Evolutionary conservation across 495 filamentous ascomycete genomes (phyloP), one percentile per base, ranked within the genome.

Genomic region (Podospora pseudopauciseta): DNA sequence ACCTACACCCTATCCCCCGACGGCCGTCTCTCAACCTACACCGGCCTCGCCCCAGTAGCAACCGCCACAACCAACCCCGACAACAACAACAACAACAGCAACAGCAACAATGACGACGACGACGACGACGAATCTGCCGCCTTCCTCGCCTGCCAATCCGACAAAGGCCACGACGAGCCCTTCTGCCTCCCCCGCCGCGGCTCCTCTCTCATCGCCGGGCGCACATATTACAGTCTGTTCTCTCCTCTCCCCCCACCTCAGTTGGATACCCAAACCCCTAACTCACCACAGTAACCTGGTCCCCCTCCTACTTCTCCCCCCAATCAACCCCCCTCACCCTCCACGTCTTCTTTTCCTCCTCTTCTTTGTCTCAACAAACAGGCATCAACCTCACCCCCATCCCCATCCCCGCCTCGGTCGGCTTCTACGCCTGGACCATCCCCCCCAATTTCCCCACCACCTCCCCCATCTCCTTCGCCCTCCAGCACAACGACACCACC

Each of bases 251-350:
- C 65, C 5, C 23, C 23, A 27, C 57, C 56, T 39, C 11, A 23
- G 23, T 23, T 23, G 23, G 23, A 23, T 23, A 23, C 23, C 23
- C 23, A 23, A 23, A 23, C 19, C 0, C 23, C 56, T 66, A 34
- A 64, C 61, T 16, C 28, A 20, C 62, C 30, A 65, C 16, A 78
- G 77, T 79, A 56, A 77, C 75, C 63, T 79, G 77, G 77, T 58
- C 65, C 16, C 67, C 71, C 20, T 5, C 55, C 18, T 71, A 71
- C 58, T 75, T 74, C 67, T 34, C 61, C 27, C 59, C 27, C 67
- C 64, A 30, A 63, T 58, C 63, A 65, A 64, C 26, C 18, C 26
- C 9, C 55, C 9, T 77, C 20, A 15, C 62, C 26, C 4, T 77
- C 64, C 32, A 70, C 28, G 60, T 54, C 65, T 19, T 67, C 3